Conservation (phyloP, 2,329 filamentous ascomycete genomes). For the Neofusicoccum sp. region DNA sequence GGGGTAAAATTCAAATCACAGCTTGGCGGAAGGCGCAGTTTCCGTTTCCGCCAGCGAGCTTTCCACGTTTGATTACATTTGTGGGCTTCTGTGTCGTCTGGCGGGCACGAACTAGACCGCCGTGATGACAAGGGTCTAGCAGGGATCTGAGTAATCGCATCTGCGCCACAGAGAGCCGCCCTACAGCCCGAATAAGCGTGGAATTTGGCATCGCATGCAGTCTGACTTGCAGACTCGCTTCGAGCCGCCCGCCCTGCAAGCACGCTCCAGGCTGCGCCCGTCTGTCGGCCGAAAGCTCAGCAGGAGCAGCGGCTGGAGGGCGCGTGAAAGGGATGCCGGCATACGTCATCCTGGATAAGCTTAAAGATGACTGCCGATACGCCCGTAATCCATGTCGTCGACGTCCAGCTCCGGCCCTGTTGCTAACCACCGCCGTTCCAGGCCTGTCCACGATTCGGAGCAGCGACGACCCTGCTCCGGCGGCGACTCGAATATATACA, state of each 20-base stretch:
- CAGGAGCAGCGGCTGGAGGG: too few relatives aligned
- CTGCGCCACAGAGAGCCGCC: background rate
- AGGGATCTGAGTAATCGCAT: conserved; percentile 13
- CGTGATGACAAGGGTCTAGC: background rate
- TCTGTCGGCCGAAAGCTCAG: background rate
- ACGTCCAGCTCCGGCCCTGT: background rate
- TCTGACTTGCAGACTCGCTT: conserved; percentile 6
- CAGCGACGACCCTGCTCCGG: background rate
- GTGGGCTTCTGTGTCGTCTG: background rate
- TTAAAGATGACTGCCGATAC: background rate
- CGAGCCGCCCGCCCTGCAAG: background rate
- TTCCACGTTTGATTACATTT: background rate
- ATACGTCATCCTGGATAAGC: conserved; percentile 13
- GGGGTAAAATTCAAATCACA: background rate
- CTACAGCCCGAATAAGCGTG: background rate
- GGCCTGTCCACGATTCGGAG: conserved; percentile 12
- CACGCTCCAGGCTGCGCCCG: background rate
- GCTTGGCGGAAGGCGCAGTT: background rate
- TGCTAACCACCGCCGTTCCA: conserved; percentile 9
- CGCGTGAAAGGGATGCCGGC: background rate
- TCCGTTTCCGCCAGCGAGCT: background rate
- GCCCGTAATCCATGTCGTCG: conserved; percentile 9
- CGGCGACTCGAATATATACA: conserved; percentile 1
- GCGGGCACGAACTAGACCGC: background rate
- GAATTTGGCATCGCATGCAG: background rate